Percentiles rank a stretch among this genome's conserved stretches.
Conservation (phyloP, 192 early-diverging fungal genomes). For the Linderina pennispora region DNA sequence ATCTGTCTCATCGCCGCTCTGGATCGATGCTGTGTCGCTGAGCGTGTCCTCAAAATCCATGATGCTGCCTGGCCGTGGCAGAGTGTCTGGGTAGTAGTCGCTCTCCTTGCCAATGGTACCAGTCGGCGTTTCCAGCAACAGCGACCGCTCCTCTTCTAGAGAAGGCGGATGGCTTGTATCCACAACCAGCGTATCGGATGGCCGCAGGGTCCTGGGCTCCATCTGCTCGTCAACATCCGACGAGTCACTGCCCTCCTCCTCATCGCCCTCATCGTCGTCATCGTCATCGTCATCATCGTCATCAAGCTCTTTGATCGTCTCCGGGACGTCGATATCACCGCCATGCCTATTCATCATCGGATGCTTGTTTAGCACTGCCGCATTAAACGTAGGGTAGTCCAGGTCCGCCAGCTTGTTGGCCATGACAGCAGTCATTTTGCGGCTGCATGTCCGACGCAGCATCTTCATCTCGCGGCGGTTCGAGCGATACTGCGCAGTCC, state of each 20-base stretch:
- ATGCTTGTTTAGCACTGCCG: constrained; percentile 12
- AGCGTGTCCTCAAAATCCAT: background rate
- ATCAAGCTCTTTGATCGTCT: too few species aligned
- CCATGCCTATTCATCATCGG: constrained; percentile 7
- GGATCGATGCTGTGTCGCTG: background rate
- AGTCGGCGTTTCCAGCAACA: too few species aligned
- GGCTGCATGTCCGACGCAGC: constrained; percentile 46
- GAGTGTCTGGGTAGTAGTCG: too few species aligned
- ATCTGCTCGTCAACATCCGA: background rate
- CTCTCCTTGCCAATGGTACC: too few species aligned
- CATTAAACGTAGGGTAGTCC: constrained; percentile 36
- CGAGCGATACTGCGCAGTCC: constrained; percentile 53
- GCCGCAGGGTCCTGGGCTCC: background rate
- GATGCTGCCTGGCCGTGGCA: too few species aligned
- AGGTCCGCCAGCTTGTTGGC: constrained; percentile 10
- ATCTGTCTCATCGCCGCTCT: constrained; percentile 38
- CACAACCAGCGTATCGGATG: background rate
- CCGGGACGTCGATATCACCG: too few species aligned
- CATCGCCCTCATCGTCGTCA: background rate
- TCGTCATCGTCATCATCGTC: constrained; percentile 1
- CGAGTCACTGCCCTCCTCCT: background rate
- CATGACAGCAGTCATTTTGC: constrained; percentile 45
- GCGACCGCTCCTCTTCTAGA: too few species aligned
- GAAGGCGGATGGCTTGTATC: too few species aligned
- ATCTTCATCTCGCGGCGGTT: constrained; percentile 47